Evolutionary conservation across 176 grass and related monocot species (phyloP).

Genomic region (Tillandsia fasciculata): DNA sequence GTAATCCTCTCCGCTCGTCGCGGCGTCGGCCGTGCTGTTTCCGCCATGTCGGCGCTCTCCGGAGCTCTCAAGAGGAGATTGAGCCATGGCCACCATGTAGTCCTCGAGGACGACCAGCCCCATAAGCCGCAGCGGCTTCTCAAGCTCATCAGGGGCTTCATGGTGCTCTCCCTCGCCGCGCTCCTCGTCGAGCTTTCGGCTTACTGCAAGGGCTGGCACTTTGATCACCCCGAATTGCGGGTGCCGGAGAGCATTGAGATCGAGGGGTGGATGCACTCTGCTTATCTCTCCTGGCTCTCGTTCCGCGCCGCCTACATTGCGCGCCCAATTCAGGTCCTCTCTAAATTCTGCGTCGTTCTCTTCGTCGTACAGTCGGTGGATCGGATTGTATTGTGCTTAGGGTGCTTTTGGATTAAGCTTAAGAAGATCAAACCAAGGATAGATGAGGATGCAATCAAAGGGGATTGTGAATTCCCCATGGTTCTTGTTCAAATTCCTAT

Average conservation of each 20-base stretch:
- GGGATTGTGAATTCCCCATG: constrained; percentile 46
- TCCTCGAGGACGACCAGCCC: not conserved
- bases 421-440: constrained; percentile 57
- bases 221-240: constrained; percentile 32
- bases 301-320: constrained; percentile 50
- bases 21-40: constrained; percentile 40
- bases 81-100: not conserved
- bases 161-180: constrained; percentile 35
- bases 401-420: constrained; percentile 77
- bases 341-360: constrained; percentile 45
- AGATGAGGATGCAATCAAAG: constrained; percentile 39
- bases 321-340: constrained; percentile 46
- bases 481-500: constrained; percentile 75
- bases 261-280: constrained; percentile 40
- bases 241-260: constrained; percentile 25
- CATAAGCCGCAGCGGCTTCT: constrained; percentile 32
- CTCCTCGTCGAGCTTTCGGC: constrained; percentile 51
- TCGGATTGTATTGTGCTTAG: constrained; percentile 47
- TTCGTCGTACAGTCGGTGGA: constrained; percentile 60
- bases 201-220: constrained; percentile 67
- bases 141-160: constrained; percentile 49
- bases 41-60: constrained; percentile 34
- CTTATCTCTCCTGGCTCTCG: constrained; percentile 53
- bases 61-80: constrained; percentile 30
- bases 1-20: constrained; percentile 52